Conservation (phyloP, 495 filamentous ascomycete genomes). For the Hapsidospora chrysogenum region DNA sequence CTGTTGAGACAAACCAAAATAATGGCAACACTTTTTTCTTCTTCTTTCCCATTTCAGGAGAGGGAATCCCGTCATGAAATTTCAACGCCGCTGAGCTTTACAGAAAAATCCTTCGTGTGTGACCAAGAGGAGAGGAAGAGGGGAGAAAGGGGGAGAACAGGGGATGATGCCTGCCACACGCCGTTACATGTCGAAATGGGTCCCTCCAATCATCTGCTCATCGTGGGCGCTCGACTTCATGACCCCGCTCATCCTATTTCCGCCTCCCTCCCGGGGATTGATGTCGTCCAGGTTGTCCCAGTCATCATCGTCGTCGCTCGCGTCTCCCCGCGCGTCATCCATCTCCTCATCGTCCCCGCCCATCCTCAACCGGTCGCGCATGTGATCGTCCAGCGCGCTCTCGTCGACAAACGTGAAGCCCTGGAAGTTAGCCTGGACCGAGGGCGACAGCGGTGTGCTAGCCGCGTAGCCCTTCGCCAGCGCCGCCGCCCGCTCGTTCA, state of each 20-base stretch:
- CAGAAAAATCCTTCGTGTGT: too few species aligned
- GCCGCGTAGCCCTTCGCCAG: slow-evolving; percentile 60
- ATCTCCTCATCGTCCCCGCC: slow-evolving; percentile 54
- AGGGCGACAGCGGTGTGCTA: slow-evolving; percentile 79
- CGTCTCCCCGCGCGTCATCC: slow-evolving; percentile 29
- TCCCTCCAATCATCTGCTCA: slow-evolving; percentile 58
- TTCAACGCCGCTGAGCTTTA: too few species aligned
- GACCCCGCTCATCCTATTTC: slow-evolving; percentile 64
- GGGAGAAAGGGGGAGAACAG: too few species aligned
- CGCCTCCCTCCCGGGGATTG: slow-evolving; percentile 20
- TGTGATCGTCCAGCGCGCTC: slow-evolving; percentile 84
- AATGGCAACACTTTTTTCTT: too few species aligned
- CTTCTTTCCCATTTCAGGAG: too few species aligned
- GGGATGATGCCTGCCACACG: too few species aligned
- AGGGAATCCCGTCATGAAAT: too few species aligned
- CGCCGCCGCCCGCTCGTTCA: slow-evolving; percentile 79
- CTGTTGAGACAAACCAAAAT: too few species aligned
- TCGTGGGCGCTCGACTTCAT: slow-evolving; percentile 45
- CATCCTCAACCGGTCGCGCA: slow-evolving; percentile 40
- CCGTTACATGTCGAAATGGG: slow-evolving; percentile 44
- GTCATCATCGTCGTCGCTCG: slow-evolving; percentile 28
- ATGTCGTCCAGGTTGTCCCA: slow-evolving; percentile 27
- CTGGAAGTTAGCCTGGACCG: slow-evolving; percentile 94
- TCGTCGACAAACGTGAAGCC: slow-evolving; percentile 98
- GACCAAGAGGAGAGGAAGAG: too few species aligned